These are phyloP conservation scores for Deinandra increscens DNA, from an alignment of 129 eudicot genomes.

Conservation along the genomic window DNA sequence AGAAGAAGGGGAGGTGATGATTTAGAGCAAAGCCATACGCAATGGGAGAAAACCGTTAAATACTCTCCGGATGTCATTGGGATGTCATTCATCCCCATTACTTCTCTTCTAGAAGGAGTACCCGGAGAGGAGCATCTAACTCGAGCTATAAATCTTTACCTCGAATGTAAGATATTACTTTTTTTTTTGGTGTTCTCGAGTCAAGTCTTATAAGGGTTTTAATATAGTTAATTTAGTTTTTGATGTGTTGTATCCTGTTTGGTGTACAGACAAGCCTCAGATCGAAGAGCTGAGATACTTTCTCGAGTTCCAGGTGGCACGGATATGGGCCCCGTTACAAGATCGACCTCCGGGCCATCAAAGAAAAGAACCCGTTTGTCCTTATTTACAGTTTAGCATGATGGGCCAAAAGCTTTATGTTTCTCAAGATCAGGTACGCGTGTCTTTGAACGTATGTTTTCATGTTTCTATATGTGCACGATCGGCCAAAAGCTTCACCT, in stretches of 20 bases:
- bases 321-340: constrained; percentile 58
- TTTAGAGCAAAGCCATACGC: constrained; percentile 62
- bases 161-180: constrained; percentile 50
- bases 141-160: constrained; percentile 64
- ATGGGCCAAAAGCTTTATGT: constrained; percentile 73
- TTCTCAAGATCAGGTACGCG: constrained; percentile 60
- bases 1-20: constrained; percentile 81
- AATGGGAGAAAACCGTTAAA: constrained; percentile 59
- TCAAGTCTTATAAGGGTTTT: too few relatives aligned
- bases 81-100: constrained; percentile 58
- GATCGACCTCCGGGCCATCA: constrained; percentile 52
- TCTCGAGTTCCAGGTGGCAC: constrained; percentile 62
- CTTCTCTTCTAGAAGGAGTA: constrained; percentile 54
- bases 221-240: constrained; percentile 9
- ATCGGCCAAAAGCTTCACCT: background rate
- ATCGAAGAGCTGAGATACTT: constrained; percentile 62
- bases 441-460: background rate
- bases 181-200: background rate
- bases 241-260: background rate
- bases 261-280: constrained; percentile 58
- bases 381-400: constrained; percentile 59
- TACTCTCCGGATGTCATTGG: constrained; percentile 63
- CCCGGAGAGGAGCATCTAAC: constrained; percentile 51
- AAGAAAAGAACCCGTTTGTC: constrained; percentile 71
- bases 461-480: background rate